phyloP scores from a whole-genome alignment of 352 stramenopile species.

The Phytophthora syringae region DNA sequence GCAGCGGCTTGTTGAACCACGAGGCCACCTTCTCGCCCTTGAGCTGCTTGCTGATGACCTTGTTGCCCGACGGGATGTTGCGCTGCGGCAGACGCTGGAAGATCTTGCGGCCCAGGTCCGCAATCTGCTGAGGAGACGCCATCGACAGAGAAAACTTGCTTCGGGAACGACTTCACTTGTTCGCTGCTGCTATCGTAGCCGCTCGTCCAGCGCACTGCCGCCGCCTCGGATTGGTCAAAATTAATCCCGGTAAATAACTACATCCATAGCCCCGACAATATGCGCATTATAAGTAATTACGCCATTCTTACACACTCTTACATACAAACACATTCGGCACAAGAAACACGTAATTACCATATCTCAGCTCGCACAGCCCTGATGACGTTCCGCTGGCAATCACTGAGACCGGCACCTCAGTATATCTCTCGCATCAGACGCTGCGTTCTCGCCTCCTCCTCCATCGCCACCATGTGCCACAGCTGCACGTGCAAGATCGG shows the following conservation, averaged over 20 bases:
- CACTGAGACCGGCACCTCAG: constrained; percentile 7
- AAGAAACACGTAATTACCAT: constrained; percentile 4
- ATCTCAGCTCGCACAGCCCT: constrained; percentile 12
- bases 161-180: constrained; percentile 9
- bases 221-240: constrained; percentile 19
- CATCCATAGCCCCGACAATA: not conserved
- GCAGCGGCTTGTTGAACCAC: constrained; percentile 89
- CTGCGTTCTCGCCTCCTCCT: constrained; percentile 1
- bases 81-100: constrained; percentile 89
- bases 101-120: constrained; percentile 86
- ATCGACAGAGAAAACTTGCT: constrained; percentile 26
- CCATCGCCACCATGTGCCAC: constrained; percentile 70
- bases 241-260: not conserved
- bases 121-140: constrained; percentile 67
- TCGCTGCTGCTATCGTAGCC: constrained; percentile 29
- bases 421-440: constrained; percentile 12
- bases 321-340: constrained; percentile 7
- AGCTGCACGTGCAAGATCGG: constrained; percentile 89
- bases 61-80: constrained; percentile 83
- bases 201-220: constrained; percentile 18
- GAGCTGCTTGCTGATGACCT: constrained; percentile 90
- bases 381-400: constrained; percentile 27
- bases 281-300: not conserved
- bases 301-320: not conserved
- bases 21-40: constrained; percentile 86